phyloP scores from a whole-genome alignment of 2,329 filamentous ascomycete genomes.

The Monilinia fructicola region DNA sequence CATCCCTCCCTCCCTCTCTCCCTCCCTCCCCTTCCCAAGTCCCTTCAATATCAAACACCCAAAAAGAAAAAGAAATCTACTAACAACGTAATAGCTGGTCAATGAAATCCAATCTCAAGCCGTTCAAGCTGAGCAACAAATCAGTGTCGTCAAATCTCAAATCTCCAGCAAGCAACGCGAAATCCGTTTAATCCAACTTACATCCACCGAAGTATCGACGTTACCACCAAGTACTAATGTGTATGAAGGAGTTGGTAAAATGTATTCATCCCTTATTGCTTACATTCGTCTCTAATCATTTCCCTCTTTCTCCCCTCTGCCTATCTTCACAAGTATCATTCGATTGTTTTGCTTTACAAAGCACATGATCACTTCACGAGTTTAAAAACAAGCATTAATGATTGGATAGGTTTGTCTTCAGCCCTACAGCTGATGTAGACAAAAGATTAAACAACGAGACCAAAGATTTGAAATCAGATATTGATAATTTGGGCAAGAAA shows the following conservation, averaged over 20 bases:
- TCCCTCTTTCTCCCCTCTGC: neutral
- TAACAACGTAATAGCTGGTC: slow-evolving; percentile 61
- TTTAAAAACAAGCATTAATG: slow-evolving; percentile 13
- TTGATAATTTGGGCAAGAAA: slow-evolving; percentile 81
- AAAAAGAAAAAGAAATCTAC: slow-evolving; percentile 18
- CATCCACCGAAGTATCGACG: slow-evolving; percentile 75
- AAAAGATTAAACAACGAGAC: slow-evolving; percentile 74
- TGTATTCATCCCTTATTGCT: slow-evolving; percentile 56
- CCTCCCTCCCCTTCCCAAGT: slow-evolving; percentile 14
- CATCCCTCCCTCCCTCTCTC: neutral
- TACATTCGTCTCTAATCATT: neutral
- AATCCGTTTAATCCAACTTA: slow-evolving; percentile 83
- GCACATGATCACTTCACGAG: slow-evolving; percentile 22
- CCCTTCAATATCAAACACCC: slow-evolving; percentile 6
- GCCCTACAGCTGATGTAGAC: slow-evolving; percentile 70
- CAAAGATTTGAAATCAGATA: slow-evolving; percentile 72
- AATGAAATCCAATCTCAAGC: slow-evolving; percentile 94
- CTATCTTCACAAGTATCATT: neutral
- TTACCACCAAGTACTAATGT: slow-evolving; percentile 74
- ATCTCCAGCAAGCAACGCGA: slow-evolving; percentile 85
- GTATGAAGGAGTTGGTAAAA: slow-evolving; percentile 96
- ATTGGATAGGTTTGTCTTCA: slow-evolving; percentile 75
- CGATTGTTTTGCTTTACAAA: neutral
- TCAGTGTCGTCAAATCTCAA: slow-evolving; percentile 80
- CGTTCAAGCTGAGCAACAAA: slow-evolving; percentile 85